Base-by-base conservation (phyloP, 768 basidiomycete genomes). In the Pulveroboletus sp. region DNA sequence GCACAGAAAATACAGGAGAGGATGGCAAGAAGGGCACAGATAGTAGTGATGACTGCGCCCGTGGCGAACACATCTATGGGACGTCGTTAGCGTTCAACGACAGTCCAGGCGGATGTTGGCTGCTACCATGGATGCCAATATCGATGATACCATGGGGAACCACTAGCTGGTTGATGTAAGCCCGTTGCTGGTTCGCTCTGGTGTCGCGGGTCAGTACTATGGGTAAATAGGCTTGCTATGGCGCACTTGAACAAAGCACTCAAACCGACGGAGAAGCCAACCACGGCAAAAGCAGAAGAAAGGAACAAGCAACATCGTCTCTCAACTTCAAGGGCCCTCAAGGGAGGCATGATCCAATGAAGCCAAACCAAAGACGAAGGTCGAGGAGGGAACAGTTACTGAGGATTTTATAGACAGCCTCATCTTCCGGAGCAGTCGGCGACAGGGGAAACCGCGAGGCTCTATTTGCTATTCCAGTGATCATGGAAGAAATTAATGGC, bases 51-150 rank as follows among this genome's bases (percentile, higher is more conserved):
- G 15, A 75, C 70, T 3, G 65, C 60, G 3, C 75, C 77, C 11
- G 68, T 62, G 33, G 59, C 55, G 53, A 68, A 71, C 21, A 75
- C 69, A 43, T 76, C 77, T 79, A 36, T 27, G 38, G 26, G 28
- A 33, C 1, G 21, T 38, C n/a, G 11, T 33, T 39, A 39, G 6
- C 13, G 6, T 38, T 36, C 30, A 13, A 17, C 8, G 8, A n/a
- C n/a, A 31, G 43, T 11, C 15, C 9, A 11, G 21, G 30, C 6
- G 14, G 13, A 33, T 6, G 8, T 32, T 8, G 11, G 33, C 11
- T 31, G 24, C 59, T 50, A 62, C 60, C 54, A 30, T 56, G 46
- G 17, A 51, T 41, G 21, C 51, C 38, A 8, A 61, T 18, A 27
- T 56, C 47, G 15, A 49, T 30, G n/a, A 43, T 42, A 3, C 49